phyloP scores from a whole-genome alignment of 164 flowering plant genomes.

The Vitis cinerea region DNA sequence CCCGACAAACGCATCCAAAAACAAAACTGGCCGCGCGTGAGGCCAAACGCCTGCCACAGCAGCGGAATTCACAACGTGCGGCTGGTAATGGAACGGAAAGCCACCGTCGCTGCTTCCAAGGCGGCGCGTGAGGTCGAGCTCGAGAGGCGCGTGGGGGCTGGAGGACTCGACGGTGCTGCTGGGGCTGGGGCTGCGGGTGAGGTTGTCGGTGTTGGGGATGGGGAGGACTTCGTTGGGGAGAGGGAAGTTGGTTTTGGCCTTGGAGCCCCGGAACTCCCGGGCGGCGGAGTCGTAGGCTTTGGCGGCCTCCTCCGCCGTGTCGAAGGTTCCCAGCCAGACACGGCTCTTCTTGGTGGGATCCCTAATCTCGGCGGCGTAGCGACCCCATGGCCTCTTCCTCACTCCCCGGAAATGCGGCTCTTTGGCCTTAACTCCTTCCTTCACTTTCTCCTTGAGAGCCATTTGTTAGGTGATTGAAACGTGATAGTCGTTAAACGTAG shows the following conservation, averaged over 20 bases:
- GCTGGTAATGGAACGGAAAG: constrained; percentile 23
- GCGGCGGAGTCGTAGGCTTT: constrained; percentile 52
- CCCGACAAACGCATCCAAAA: constrained; percentile 10
- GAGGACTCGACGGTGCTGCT: constrained; percentile 47
- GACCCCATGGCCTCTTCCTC: constrained; percentile 56
- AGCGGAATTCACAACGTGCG: background rate
- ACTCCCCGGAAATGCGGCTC: constrained; percentile 48
- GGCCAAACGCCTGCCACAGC: constrained; percentile 6
- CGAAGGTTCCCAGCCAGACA: constrained; percentile 58
- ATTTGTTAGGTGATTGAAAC: no score
- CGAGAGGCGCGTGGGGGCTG: constrained; percentile 18
- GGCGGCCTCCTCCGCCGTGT: constrained; percentile 58
- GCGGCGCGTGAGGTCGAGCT: constrained; percentile 32
- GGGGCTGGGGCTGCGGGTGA: constrained; percentile 29
- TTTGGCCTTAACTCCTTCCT: background rate
- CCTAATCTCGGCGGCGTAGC: constrained; percentile 56
- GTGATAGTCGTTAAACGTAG: no score
- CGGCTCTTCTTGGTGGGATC: constrained; percentile 51
- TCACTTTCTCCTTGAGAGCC: no score
- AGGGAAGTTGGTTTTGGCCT: constrained; percentile 55
- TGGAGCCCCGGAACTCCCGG: constrained; percentile 41
- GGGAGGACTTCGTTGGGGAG: constrained; percentile 1
- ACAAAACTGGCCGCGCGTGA: constrained; percentile 24
- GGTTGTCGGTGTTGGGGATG: background rate
- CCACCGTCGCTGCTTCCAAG: constrained; percentile 10